These are phyloP conservation scores for Coemansia biformis DNA, from an alignment of 192 early-diverging fungal species.

Conservation along the genomic window DNA sequence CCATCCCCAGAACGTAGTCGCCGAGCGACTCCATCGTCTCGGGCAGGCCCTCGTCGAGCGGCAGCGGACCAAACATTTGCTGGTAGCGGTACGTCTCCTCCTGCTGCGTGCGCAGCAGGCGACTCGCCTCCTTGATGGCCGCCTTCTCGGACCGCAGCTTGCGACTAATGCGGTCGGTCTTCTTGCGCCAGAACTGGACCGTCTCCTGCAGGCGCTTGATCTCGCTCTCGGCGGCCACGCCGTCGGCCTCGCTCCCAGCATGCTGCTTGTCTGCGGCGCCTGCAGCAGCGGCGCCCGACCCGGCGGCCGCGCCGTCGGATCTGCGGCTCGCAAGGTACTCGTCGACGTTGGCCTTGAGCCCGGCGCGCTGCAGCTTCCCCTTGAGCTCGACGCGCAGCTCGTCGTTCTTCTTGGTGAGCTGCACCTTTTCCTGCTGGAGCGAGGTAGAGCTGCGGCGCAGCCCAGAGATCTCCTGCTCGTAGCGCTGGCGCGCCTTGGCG, in stretches of 20 bases:
- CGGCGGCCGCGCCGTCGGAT: conserved; percentile 3
- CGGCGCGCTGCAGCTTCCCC: conserved; percentile 49
- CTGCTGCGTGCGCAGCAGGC: conserved; percentile 32
- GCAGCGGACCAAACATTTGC: conserved; percentile 33
- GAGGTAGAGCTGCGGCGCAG: conserved; percentile 53
- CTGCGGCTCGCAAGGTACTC: conserved; percentile 41
- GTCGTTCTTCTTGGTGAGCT: conserved; percentile 54
- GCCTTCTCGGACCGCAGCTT: conserved; percentile 29
- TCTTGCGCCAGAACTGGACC: conserved; percentile 40
- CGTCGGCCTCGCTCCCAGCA: conserved; percentile 2
- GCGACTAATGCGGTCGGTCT: conserved; percentile 34
- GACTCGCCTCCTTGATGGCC: conserved; percentile 16
- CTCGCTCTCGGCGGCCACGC: conserved; percentile 14
- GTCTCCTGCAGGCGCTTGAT: conserved; percentile 31
- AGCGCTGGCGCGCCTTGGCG: conserved; percentile 50
- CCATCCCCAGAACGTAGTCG: conserved; percentile 10
- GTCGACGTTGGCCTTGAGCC: conserved; percentile 44
- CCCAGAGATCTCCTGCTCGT: conserved; percentile 59
- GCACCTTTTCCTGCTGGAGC: conserved; percentile 59
- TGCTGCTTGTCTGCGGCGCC: neutral
- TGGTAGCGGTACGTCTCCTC: conserved; percentile 39
- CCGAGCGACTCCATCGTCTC: conserved; percentile 30
- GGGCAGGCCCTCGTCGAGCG: conserved; percentile 8
- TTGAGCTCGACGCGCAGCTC: conserved; percentile 54
- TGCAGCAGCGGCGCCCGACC: neutral